Base-by-base conservation (phyloP, 306 rosid species). In the Lupinus albus region DNA sequence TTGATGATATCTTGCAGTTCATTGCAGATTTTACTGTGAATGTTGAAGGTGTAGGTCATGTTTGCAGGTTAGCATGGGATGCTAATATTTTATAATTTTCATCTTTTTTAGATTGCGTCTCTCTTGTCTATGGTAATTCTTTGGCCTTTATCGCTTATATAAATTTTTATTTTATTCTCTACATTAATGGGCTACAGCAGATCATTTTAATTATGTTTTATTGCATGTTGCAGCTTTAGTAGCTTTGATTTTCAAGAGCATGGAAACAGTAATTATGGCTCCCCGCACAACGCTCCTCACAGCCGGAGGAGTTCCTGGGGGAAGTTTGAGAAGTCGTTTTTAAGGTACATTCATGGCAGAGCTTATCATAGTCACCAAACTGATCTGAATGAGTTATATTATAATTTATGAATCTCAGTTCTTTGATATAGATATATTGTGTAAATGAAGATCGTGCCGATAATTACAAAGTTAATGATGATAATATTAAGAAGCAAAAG, bases 21-120 rank as follows among this genome's bases (percentile, higher is more conserved):
- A 86, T 94, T 79, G 60, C 82, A 5, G 89, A 94, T 60, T 94
- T 84, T 54, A 90, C 99, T 11, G 89, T 82, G 41, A 64, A 94
- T 72, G 81, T 90, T 72, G 92, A 90, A 78, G 99, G 99, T 42
- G 99, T 94, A 70, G 99, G 99, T 52, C 91, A 94, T 70, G 99
- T 94, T 74, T 94, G 99, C 85, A 90, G 96, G 99, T 94, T 77
- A 64, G 82, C 66, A 15, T 52, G 66, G 42, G 38, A 28, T 50
- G 2, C 11, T 42, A 42, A 11, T 42, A 8, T 10, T 9, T 25
- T 16, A 45, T 70, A 2, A 66, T 21, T 66, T 49, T 13, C 59
- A 16, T 45, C n/a, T 54, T 76, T 60, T 28, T 47, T 3, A 13
- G 35, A 5, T 64, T 46, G 32, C 49, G 39, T 41, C 68, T 13